Evolutionary conservation across 495 filamentous ascomycete genomes (phyloP).

Genomic region (Pyrenula aspistea): DNA sequence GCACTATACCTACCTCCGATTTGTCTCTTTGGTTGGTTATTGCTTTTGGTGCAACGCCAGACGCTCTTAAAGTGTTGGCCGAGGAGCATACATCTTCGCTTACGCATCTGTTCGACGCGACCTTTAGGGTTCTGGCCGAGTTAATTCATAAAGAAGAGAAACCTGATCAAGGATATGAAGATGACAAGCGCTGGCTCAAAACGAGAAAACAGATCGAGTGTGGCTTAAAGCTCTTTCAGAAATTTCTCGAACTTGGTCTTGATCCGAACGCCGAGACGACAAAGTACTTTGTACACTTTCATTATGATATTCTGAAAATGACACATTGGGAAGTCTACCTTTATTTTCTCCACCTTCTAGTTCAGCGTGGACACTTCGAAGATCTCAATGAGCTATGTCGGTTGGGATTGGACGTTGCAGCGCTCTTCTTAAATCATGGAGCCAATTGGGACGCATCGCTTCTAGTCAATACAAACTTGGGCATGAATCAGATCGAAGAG

Average conservation of each 20-base stretch:
- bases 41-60: not conserved
- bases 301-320: not conserved
- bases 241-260: not conserved
- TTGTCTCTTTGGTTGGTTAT: not conserved
- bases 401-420: not conserved
- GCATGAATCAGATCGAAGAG: not conserved
- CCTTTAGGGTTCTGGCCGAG: not conserved
- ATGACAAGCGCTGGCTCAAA: no score
- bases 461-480: not conserved
- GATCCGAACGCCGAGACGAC: not conserved
- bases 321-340: no score
- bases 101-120: not conserved
- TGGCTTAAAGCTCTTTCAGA: not conserved
- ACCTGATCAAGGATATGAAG: no score
- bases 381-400: not conserved
- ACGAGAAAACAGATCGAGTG: not conserved
- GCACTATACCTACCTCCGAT: not conserved
- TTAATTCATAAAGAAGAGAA: not conserved
- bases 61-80: not conserved
- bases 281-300: not conserved
- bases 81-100: not conserved
- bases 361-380: not conserved
- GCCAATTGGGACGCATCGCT: not conserved
- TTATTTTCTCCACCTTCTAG: no score
- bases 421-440: not conserved